A percentile compares a stretch with the other conserved stretches of the same genome.
phyloP scores from a whole-genome alignment of 257 asterid genomes.

The Salvia rosmarinus region DNA sequence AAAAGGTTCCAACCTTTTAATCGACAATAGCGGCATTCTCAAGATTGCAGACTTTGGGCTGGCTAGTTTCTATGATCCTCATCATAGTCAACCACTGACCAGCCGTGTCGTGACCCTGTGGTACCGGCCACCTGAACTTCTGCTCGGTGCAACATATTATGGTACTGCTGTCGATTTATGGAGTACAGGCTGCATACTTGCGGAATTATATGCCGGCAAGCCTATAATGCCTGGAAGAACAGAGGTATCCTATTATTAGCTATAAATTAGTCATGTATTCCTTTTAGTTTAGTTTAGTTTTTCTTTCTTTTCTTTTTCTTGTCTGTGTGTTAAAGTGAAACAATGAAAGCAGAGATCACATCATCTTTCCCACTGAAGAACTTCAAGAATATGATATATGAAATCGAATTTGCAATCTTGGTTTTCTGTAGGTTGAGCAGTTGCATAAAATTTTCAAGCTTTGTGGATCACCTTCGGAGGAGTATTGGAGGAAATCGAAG shows the following conservation, averaged over 20 bases:
- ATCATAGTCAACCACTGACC: constrained; percentile 75
- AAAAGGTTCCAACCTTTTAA: constrained; percentile 91
- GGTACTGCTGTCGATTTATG: constrained; percentile 90
- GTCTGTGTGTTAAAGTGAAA: too few species aligned
- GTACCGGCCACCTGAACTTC: constrained; percentile 97
- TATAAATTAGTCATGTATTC: too few species aligned
- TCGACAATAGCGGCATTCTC: constrained; percentile 80
- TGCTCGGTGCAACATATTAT: constrained; percentile 91
- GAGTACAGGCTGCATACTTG: constrained; percentile 95
- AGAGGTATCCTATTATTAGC: constrained; percentile 54
- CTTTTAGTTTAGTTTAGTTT: too few species aligned
- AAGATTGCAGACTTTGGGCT: constrained; percentile 97
- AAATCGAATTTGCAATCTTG: constrained; percentile 20
- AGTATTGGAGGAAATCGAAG: constrained; percentile 92
- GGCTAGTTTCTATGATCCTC: constrained; percentile 79
- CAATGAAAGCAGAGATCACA: not conserved
- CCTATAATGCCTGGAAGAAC: constrained; percentile 99
- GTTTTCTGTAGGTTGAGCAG: constrained; percentile 79
- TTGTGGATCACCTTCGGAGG: constrained; percentile 97
- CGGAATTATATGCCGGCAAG: constrained; percentile 92
- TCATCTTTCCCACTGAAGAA: not conserved
- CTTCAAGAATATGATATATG: not conserved
- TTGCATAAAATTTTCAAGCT: constrained; percentile 95
- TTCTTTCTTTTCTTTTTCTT: too few species aligned
- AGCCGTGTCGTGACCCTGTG: constrained; percentile 97